Percentiles rank a stretch among this genome's conserved stretches.
Evolutionary conservation across 2,329 filamentous ascomycete genomes (phyloP).

Genomic region (Grosmannia clavigera): DNA sequence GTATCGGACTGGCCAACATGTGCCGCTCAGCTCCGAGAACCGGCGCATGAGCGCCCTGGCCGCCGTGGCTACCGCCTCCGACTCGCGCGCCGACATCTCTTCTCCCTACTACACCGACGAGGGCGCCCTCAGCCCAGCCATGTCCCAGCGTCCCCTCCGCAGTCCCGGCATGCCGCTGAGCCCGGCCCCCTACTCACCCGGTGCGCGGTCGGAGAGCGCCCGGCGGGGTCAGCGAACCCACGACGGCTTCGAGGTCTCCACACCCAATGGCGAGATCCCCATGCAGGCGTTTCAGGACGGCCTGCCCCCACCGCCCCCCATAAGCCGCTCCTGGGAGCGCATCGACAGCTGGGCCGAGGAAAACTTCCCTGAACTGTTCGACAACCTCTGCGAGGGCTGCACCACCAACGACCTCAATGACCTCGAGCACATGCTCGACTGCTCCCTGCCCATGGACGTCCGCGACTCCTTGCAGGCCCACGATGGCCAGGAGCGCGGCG

Average conservation of each 20-base stretch:
- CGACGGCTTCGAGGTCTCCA: slow-evolving; percentile 58
- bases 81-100: slow-evolving; percentile 75
- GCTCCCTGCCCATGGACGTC: slow-evolving; percentile 83
- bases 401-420: slow-evolving; percentile 95
- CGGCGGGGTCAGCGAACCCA: slow-evolving; percentile 45
- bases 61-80: slow-evolving; percentile 76
- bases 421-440: slow-evolving; percentile 89
- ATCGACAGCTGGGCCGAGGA: slow-evolving; percentile 92
- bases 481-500: slow-evolving; percentile 94
- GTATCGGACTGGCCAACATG: slow-evolving; percentile 80
- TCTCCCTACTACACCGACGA: slow-evolving; percentile 65
- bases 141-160: not conserved
- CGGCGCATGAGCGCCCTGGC: slow-evolving; percentile 72
- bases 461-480: slow-evolving; percentile 83
- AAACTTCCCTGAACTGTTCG: slow-evolving; percentile 86
- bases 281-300: slow-evolving; percentile 96
- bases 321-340: slow-evolving; percentile 81
- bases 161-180: not conserved
- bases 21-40: slow-evolving; percentile 59
- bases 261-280: slow-evolving; percentile 67
- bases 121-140: slow-evolving; percentile 15
- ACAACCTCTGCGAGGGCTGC: slow-evolving; percentile 85
- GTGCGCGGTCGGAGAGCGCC: slow-evolving; percentile 68
- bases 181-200: slow-evolving; percentile 65
- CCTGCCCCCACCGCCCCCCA: slow-evolving; percentile 76